Conservation (phyloP, 2,329 filamentous ascomycete species). For the Fonsecaea nubica region DNA sequence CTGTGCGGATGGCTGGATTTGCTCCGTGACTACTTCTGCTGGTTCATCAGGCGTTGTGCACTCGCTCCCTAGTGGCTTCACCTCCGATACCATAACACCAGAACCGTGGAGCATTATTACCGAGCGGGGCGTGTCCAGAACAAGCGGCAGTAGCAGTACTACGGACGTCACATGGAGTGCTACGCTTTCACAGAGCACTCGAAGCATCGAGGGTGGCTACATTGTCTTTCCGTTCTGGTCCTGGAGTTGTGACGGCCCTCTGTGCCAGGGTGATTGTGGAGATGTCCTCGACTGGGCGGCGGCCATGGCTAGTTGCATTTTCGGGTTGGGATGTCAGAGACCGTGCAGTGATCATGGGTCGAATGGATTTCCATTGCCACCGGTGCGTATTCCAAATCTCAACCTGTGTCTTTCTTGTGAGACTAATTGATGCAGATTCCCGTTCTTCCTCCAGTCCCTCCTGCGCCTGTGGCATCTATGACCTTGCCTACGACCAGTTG, state of each 20-base stretch:
- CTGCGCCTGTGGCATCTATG: slow-evolving; percentile 2
- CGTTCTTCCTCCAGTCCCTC: slow-evolving; percentile 8
- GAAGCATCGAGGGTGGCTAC: slow-evolving; percentile 10
- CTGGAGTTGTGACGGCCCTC: slow-evolving; percentile 20
- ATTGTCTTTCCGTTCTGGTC: slow-evolving; percentile 18
- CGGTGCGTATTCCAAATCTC: slow-evolving; percentile 8
- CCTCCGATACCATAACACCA: not conserved
- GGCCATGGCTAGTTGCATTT: slow-evolving; percentile 10
- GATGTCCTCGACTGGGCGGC: not conserved
- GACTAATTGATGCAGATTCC: slow-evolving; percentile 10
- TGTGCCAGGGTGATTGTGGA: slow-evolving; percentile 15
- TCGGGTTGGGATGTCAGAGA: slow-evolving; percentile 8
- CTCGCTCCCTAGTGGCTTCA: slow-evolving; percentile 14
- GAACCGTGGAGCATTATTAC: not conserved
- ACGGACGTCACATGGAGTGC: slow-evolving; percentile 6
- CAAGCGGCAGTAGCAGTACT: slow-evolving; percentile 8
- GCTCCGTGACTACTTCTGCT: slow-evolving; percentile 14
- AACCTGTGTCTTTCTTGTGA: not conserved
- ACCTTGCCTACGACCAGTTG: slow-evolving; percentile 6
- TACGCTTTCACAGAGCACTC: slow-evolving; percentile 7
- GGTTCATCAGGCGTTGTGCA: not conserved
- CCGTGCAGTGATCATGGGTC: slow-evolving; percentile 3
- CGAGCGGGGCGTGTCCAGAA: slow-evolving; percentile 1
- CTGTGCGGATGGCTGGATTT: slow-evolving; percentile 22
- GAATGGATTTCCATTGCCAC: slow-evolving; percentile 14